These are phyloP conservation scores for Guyanaporus albipodus DNA, from an alignment of 768 basidiomycete genomes.

Conservation along the genomic window DNA sequence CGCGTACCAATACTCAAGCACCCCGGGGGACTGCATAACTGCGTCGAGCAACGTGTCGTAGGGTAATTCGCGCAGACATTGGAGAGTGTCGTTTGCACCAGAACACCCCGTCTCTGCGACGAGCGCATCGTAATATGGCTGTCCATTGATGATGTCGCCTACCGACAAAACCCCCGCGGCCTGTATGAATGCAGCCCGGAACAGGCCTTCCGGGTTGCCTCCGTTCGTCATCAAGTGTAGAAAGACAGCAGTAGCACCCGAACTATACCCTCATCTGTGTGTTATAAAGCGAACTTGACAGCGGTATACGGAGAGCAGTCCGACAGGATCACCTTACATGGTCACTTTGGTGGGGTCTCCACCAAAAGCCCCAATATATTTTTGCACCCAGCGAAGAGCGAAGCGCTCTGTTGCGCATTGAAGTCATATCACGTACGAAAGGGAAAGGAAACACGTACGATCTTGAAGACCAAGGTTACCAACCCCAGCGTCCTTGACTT, in stretches of 20 bases:
- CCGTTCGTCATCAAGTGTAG: slow-evolving; percentile 29
- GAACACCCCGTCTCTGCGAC: slow-evolving; percentile 27
- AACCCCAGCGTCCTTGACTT: not conserved
- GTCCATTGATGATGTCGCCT: slow-evolving; percentile 18
- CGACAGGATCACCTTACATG: not conserved
- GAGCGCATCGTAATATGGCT: slow-evolving; percentile 30
- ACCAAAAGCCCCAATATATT: slow-evolving; percentile 48
- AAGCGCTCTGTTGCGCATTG: slow-evolving; percentile 24
- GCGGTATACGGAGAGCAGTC: no score
- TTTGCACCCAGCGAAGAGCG: slow-evolving; percentile 53
- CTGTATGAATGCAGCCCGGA: slow-evolving; percentile 36
- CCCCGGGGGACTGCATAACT: slow-evolving; percentile 27
- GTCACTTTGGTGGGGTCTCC: slow-evolving; percentile 28
- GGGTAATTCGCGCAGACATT: slow-evolving; percentile 32
- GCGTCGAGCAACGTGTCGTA: slow-evolving; percentile 30
- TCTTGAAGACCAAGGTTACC: not conserved
- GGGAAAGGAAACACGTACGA: not conserved
- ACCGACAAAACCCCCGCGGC: slow-evolving; percentile 35
- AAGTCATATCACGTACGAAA: not conserved
- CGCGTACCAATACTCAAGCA: slow-evolving; percentile 35
- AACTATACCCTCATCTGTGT: slow-evolving; percentile 21
- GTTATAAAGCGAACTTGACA: no score
- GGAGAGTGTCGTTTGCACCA: slow-evolving; percentile 21
- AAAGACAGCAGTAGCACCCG: slow-evolving; percentile 36
- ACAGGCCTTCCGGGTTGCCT: slow-evolving; percentile 23